Conservation (phyloP, 192 early-diverging fungal species). For the Pilobolus umbonatus region DNA sequence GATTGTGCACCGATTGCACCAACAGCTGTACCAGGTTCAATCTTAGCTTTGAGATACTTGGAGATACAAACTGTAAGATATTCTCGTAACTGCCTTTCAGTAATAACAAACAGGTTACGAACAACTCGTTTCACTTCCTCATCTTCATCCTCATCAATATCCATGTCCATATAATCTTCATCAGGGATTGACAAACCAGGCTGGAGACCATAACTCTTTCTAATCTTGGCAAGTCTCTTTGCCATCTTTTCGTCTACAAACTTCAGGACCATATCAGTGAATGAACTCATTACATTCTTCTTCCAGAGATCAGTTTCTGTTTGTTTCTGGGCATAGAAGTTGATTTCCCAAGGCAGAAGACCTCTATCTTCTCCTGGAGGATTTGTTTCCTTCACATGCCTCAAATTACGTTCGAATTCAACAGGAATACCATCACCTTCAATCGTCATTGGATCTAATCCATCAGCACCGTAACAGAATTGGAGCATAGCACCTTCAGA, state of each 20-base stretch:
- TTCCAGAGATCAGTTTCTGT: constrained; percentile 47
- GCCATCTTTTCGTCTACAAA: constrained; percentile 59
- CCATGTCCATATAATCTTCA: constrained; percentile 53
- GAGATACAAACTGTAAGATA: constrained; percentile 75
- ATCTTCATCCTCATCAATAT: constrained; percentile 41
- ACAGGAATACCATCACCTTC: constrained; percentile 91
- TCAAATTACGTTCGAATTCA: constrained; percentile 79
- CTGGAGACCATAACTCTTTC: constrained; percentile 47
- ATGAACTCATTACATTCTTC: constrained; percentile 53
- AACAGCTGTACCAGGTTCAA: constrained; percentile 94
- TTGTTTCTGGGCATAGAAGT: constrained; percentile 41
- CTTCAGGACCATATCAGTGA: constrained; percentile 52
- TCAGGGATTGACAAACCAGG: constrained; percentile 43
- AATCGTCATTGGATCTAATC: constrained; percentile 88
- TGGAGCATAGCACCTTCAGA: constrained; percentile 90
- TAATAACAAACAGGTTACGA: constrained; percentile 66
- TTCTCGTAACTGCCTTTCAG: constrained; percentile 60
- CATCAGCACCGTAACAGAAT: constrained; percentile 95
- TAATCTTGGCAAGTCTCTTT: constrained; percentile 53
- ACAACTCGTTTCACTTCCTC: constrained; percentile 46
- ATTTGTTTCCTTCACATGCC: constrained; percentile 41
- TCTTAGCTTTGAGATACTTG: constrained; percentile 87
- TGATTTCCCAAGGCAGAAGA: constrained; percentile 65
- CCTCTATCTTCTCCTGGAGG: constrained; percentile 15
- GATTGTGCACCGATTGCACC: constrained; percentile 96